Base-by-base conservation (phyloP, 345 rosid genomes). In the Balakata baccata region DNA sequence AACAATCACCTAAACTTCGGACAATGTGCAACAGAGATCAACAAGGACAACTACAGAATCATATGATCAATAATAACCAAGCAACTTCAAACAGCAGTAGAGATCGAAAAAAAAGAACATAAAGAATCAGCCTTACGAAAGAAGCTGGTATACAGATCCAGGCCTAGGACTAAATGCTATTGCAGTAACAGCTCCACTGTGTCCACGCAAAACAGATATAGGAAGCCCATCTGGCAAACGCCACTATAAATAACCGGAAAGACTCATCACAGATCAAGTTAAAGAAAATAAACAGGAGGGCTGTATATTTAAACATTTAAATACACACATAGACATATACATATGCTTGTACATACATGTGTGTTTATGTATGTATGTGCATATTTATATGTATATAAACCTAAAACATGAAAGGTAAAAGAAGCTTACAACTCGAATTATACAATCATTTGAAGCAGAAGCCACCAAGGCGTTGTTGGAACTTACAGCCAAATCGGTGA, bases 401-500 rank as follows among this genome's bases (percentile, higher is more conserved):
- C 22, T 65, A 46, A 43, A 64, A 49, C 12, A 66, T 50, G 50
- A 37, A 76, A n/a, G 25, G 68, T 18, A 75, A 72, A 68, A 64
- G 78, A 78, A 84, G 75, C 93, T 89, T 88, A 96, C 99, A 81
- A 96, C 89, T 47, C 98, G 94, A 76, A 96, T 90, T 66, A 93
- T 81, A 80, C 92, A 96, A 80, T 96, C 99, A 83, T 96, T 96
- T 70, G 99, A 96, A 61, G 99, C 82, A 17, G 99, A 96, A 64
- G 99, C 99, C 82, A 93, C 94, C 81, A 93, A 63, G 25, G 85
- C 82, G 77, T 92, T 93, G 85, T 93, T 96, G 77, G 93, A 96
- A 85, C 90, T 96, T 85, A 96, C 97, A 75, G 99, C 99, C 82
- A 96, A 86, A 84, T 93, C 99, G 68, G 99, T 96, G 70, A 96